phyloP scores from a whole-genome alignment of 1,139 yeast genomes.

The Candida freyschussii region DNA sequence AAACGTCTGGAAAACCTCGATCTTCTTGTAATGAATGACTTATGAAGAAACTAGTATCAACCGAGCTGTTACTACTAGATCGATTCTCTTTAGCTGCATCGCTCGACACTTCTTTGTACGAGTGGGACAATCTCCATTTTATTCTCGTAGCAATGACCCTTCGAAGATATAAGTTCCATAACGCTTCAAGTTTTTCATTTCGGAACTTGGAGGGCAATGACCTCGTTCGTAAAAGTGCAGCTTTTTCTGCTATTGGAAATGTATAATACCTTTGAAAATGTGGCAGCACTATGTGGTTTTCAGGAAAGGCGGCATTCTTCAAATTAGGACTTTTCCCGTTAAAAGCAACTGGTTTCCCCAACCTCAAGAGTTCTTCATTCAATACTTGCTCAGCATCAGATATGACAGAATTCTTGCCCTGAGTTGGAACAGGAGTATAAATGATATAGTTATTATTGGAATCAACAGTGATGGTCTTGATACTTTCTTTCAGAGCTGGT shows the following conservation, averaged over 20 bases:
- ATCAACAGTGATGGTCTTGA: conserved; percentile 22
- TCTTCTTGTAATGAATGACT: conserved; percentile 4
- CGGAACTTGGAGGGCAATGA: conserved; percentile 19
- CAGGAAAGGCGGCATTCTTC: conserved; percentile 7
- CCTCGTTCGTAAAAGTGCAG: conserved; percentile 14
- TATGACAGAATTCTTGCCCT: conserved; percentile 17
- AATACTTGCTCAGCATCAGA: conserved; percentile 20
- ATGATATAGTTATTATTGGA: conserved; percentile 23
- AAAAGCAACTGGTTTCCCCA: conserved; percentile 13
- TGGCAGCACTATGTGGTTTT: conserved; percentile 12
- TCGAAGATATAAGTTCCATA: conserved; percentile 29
- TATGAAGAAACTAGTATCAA: conserved; percentile 22
- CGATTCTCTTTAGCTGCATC: conserved; percentile 1
- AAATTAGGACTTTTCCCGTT: not conserved
- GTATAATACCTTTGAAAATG: conserved; percentile 15
- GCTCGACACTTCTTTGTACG: conserved; percentile 7
- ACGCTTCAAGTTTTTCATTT: conserved; percentile 13
- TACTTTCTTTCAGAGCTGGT: conserved; percentile 13
- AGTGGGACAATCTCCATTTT: conserved; percentile 24
- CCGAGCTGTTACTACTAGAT: conserved; percentile 17
- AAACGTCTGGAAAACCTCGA: conserved; percentile 3
- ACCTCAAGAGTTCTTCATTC: conserved; percentile 17
- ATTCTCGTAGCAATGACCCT: conserved; percentile 26
- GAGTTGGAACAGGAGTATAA: conserved; percentile 22
- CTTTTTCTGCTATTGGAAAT: conserved; percentile 10